Base-by-base conservation (phyloP, 805 yeast genomes). In the Nakazawaea peltata region DNA sequence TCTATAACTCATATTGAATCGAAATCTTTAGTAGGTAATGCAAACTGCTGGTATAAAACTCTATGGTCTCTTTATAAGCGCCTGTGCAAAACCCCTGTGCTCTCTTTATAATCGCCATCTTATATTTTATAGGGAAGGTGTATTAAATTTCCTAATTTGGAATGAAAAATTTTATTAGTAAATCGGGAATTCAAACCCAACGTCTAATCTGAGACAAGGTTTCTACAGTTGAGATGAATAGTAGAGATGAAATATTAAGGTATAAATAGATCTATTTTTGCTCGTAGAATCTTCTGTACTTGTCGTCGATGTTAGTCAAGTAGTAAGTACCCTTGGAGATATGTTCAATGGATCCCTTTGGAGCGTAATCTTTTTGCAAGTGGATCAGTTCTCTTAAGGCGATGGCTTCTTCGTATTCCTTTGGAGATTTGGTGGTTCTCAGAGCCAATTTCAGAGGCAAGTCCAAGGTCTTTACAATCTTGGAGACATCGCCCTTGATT, bases 301-400 rank as follows among this genome's bases (percentile, higher is more conserved):
- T 84, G 56, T 86, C 97, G 61, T 90, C 92, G 51, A 92, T 68
- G 46, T 76, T 74, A 40, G 75, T 72, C 55, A 92, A 71, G 65
- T 90, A 92, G 67, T 84, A 92, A 34, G 86, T 71, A 36, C 96
- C 97, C 18, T 65, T 44, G 40, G 74, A 68, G 50, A 92, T 63
- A 53, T 71, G 65, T 13, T 85, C 95, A 46, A 76, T 67, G 29
- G 79, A 65, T 32, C 97, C 97, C 41, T 67, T 57, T 48, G 98
- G 98, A 56, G 68, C 65, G 69, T 74, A 81, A 46, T 68, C 63
- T 63, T 86, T 85, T 61, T 85, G 72, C 58, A 86, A 65, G 56
- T 90, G 96, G 32, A 90, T 83, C 51, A 74, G 71, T 67, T 92
- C 98, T 69, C 99, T 86, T 48, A 84, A 69, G 19, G 65, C 79